Percentiles rank a stretch among this genome's conserved stretches.
These are phyloP conservation scores for Purpureocillium lavendulum DNA, from an alignment of 2,329 filamentous ascomycete genomes.

Conservation along the genomic window DNA sequence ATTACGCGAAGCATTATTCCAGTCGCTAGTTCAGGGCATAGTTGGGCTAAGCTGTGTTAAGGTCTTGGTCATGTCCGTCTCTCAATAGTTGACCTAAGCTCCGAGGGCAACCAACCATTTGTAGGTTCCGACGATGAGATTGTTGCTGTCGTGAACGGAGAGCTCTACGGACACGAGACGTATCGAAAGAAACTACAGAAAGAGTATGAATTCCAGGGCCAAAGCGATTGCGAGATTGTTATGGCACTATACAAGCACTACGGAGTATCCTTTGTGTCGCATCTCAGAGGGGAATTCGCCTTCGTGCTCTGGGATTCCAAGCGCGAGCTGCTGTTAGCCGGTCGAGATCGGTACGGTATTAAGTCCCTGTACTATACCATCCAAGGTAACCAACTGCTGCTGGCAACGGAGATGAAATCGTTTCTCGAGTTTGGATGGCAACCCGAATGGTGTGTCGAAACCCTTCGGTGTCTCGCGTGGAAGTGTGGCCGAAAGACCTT, in stretches of 20 bases:
- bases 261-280: constrained; percentile 27
- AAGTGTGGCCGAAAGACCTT: constrained; percentile 34
- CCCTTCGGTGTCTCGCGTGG: constrained; percentile 34
- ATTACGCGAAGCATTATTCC: too few species aligned
- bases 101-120: too few species aligned
- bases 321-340: constrained; percentile 33
- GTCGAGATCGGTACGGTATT: constrained; percentile 46
- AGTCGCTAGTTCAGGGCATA: too few species aligned
- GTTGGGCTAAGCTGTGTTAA: too few species aligned
- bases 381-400: constrained; percentile 27
- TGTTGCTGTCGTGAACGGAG: constrained; percentile 51
- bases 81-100: too few species aligned
- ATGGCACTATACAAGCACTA: constrained; percentile 42
- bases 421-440: constrained; percentile 42
- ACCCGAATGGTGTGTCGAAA: constrained; percentile 43
- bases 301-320: constrained; percentile 39
- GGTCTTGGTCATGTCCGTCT: too few species aligned
- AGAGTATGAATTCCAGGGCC: constrained; percentile 34
- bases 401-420: constrained; percentile 46
- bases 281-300: constrained; percentile 47
- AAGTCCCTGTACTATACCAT: constrained; percentile 47
- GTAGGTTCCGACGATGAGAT: constrained; percentile 29
- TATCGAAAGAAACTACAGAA: constrained; percentile 27
- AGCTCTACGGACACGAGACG: constrained; percentile 46
- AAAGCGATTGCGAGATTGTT: constrained; percentile 43